phyloP scores from a whole-genome alignment of 2,329 filamentous ascomycete genomes.

The Diaporthe australafricana region DNA sequence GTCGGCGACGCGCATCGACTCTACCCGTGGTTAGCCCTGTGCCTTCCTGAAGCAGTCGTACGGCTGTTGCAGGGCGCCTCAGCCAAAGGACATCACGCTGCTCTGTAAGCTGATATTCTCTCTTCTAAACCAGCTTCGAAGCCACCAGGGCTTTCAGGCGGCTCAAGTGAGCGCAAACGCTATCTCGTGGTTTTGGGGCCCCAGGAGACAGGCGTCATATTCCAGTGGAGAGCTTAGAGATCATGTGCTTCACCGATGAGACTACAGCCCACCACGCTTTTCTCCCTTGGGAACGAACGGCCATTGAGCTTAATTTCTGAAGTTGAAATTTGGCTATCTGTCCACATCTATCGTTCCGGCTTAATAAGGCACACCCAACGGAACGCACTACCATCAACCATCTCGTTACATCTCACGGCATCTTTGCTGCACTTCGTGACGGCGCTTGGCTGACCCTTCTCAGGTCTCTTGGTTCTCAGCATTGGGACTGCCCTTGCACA shows the following conservation, averaged over 20 bases:
- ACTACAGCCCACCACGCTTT: not conserved
- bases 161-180: conserved; percentile 11
- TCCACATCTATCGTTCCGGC: not conserved
- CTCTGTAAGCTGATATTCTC: conserved; percentile 11
- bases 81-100: not conserved
- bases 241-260: conserved; percentile 8
- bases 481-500: not conserved
- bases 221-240: not conserved
- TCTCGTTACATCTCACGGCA: not conserved
- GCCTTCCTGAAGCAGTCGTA: conserved; percentile 20
- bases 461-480: not conserved
- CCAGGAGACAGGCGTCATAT: not conserved
- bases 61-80: conserved; percentile 13
- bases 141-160: not conserved
- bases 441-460: not conserved
- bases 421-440: not conserved
- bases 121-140: not conserved
- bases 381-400: not conserved
- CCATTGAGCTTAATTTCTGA: not conserved
- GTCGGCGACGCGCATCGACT: conserved; percentile 22
- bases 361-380: not conserved
- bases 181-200: not conserved
- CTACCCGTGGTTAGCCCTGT: conserved; percentile 15
- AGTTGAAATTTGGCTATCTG: not conserved
- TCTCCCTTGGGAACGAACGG: not conserved